Conservation (phyloP, 164 flowering plant species). For the Aristolochia contorta region DNA sequence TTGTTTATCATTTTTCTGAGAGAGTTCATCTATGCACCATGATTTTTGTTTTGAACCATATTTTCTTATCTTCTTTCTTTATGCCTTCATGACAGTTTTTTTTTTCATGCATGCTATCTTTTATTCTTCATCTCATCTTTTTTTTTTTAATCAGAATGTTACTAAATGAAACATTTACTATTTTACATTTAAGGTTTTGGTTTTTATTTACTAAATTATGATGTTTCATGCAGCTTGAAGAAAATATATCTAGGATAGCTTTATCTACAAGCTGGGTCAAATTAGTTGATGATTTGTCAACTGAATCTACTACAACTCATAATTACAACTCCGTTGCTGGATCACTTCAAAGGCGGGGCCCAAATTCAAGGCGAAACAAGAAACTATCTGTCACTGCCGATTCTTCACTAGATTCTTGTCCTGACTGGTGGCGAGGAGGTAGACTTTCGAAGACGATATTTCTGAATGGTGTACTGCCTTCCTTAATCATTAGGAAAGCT, state of each 20-base stretch:
- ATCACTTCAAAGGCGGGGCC: conserved; percentile 50
- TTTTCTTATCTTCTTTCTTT: too few species aligned
- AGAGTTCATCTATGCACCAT: too few species aligned
- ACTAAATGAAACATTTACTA: neutral
- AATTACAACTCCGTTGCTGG: conserved; percentile 28
- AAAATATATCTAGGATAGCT: conserved; percentile 52
- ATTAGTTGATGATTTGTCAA: conserved; percentile 52
- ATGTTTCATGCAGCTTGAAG: conserved; percentile 65
- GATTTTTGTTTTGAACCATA: too few species aligned
- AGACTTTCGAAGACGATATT: conserved; percentile 47
- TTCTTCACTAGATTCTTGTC: conserved; percentile 20
- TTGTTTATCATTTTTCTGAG: too few species aligned
- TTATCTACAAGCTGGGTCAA: conserved; percentile 79
- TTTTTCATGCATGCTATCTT: neutral
- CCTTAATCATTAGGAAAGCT: conserved; percentile 38
- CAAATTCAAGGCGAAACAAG: conserved; percentile 39
- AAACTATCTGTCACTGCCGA: conserved; percentile 44
- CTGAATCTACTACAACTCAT: conserved; percentile 36
- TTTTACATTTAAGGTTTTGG: neutral
- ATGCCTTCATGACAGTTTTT: too few species aligned
- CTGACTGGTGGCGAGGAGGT: conserved; percentile 83
- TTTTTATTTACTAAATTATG: neutral
- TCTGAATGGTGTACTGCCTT: conserved; percentile 62
- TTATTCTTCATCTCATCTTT: neutral
- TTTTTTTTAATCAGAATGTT: too few species aligned